A percentile compares a stretch with the other conserved stretches of the same genome.
Evolutionary conservation across 202 grass and related monocot genomes (phyloP).

Genomic region (Zoysia matrella): DNA sequence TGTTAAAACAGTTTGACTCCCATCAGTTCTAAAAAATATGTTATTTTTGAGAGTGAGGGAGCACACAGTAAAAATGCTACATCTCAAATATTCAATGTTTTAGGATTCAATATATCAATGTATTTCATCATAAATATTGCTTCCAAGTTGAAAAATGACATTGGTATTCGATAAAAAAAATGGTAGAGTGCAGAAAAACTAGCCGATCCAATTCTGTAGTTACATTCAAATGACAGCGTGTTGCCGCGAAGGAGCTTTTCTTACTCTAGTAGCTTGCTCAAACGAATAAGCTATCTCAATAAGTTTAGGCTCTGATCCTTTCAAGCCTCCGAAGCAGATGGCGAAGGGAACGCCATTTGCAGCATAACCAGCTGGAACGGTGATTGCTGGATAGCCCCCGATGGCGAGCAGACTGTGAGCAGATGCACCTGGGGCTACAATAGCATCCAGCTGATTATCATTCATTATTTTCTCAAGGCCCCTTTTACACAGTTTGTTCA

Average conservation of each 20-base stretch:
- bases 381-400: slow-evolving; percentile 70
- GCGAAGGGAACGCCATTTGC: slow-evolving; percentile 56
- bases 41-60: too few species aligned
- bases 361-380: slow-evolving; percentile 72
- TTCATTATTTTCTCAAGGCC: slow-evolving; percentile 68
- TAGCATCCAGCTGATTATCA: slow-evolving; percentile 62
- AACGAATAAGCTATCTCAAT: slow-evolving; percentile 86
- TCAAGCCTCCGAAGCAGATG: slow-evolving; percentile 76
- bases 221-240: slow-evolving; percentile 39
- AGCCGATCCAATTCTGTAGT: neutral
- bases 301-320: slow-evolving; percentile 72
- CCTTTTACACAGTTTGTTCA: slow-evolving; percentile 56
- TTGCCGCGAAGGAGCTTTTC: slow-evolving; percentile 54
- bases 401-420: slow-evolving; percentile 64
- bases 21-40: too few species aligned
- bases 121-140: neutral
- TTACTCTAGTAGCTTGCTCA: slow-evolving; percentile 68
- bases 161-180: too few species aligned
- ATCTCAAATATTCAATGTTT: neutral
- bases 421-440: slow-evolving; percentile 57
- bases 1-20: too few species aligned
- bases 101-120: neutral
- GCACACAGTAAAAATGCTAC: neutral
- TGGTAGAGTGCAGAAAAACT: neutral
- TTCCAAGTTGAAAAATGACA: neutral